phyloP scores from a whole-genome alignment of 179 eudicot genomes.

The Corrigiola litoralis region DNA sequence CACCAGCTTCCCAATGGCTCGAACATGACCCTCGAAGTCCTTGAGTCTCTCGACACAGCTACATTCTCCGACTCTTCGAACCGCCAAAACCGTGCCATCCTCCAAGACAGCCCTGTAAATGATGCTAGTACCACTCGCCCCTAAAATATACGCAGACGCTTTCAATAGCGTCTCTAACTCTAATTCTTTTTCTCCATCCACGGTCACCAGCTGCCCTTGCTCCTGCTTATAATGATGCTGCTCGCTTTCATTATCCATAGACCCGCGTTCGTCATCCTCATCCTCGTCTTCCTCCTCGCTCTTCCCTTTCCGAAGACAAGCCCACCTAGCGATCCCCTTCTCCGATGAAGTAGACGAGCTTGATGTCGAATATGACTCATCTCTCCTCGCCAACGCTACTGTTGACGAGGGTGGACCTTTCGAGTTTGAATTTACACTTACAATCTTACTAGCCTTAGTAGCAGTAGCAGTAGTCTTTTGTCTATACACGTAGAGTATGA shows the following conservation, averaged over 20 bases:
- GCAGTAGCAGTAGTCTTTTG: neutral
- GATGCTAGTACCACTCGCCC: slow-evolving; percentile 77
- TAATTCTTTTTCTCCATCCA: slow-evolving; percentile 58
- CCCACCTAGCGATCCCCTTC: slow-evolving; percentile 54
- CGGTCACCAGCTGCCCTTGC: slow-evolving; percentile 54
- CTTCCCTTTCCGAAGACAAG: slow-evolving; percentile 48
- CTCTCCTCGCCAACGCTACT: neutral
- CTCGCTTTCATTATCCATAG: slow-evolving; percentile 8
- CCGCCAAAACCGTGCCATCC: slow-evolving; percentile 74
- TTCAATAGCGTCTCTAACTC: slow-evolving; percentile 82
- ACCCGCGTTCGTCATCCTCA: slow-evolving; percentile 21
- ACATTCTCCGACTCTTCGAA: slow-evolving; percentile 64
- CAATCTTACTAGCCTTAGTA: neutral
- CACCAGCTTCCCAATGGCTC: slow-evolving; percentile 58
- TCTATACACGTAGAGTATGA: slow-evolving; percentile 39
- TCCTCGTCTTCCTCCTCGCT: slow-evolving; percentile 23
- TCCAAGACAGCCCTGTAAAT: slow-evolving; percentile 87
- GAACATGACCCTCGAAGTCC: slow-evolving; percentile 76
- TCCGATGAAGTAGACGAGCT: slow-evolving; percentile 35
- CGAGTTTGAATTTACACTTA: neutral
- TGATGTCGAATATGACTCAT: slow-evolving; percentile 35
- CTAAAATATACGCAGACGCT: slow-evolving; percentile 85
- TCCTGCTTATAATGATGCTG: slow-evolving; percentile 13
- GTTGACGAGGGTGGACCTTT: neutral
- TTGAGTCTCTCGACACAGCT: slow-evolving; percentile 51